A percentile compares a stretch with the other conserved stretches of the same genome.
Evolutionary conservation across 805 yeast species (phyloP).

Genomic region (Kodamaea jinghongensis): DNA sequence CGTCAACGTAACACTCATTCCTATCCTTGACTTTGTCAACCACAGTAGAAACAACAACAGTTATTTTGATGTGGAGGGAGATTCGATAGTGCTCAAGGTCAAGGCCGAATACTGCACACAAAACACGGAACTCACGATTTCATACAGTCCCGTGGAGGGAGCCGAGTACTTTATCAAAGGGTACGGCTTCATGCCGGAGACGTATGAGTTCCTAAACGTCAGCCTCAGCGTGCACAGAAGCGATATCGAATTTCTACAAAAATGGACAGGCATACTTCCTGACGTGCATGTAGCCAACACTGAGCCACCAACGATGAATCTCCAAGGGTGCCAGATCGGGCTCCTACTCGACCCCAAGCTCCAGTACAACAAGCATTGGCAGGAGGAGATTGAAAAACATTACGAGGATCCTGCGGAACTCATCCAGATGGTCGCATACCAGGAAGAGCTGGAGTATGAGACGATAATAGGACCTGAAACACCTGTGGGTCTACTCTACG

Average conservation of each 20-base stretch:
- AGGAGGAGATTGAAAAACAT: constrained; percentile 18
- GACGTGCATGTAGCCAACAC: constrained; percentile 20
- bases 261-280: constrained; percentile 31
- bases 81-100: constrained; percentile 34
- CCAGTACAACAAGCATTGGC: constrained; percentile 19
- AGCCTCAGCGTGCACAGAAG: constrained; percentile 9
- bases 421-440: constrained; percentile 20
- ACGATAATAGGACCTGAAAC: constrained; percentile 4
- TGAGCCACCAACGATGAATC: constrained; percentile 14
- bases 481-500: constrained; percentile 18
- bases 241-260: constrained; percentile 15
- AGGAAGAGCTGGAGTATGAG: constrained; percentile 19
- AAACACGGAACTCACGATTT: constrained; percentile 22
- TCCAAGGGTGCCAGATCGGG: constrained; percentile 18
- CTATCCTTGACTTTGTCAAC: constrained; percentile 66
- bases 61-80: constrained; percentile 57
- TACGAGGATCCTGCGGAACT: constrained; percentile 25
- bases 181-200: constrained; percentile 32
- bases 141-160: constrained; percentile 23
- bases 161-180: constrained; percentile 24
- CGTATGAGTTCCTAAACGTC: constrained; percentile 15
- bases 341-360: constrained; percentile 13
- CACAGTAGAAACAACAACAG: constrained; percentile 53
- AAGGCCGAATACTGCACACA: constrained; percentile 1
- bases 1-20: constrained; percentile 58